Percentiles rank a stretch among this genome's conserved stretches.
phyloP scores from a whole-genome alignment of 768 basidiomycete species.

The Lanmaoa pseudosensibilis region DNA sequence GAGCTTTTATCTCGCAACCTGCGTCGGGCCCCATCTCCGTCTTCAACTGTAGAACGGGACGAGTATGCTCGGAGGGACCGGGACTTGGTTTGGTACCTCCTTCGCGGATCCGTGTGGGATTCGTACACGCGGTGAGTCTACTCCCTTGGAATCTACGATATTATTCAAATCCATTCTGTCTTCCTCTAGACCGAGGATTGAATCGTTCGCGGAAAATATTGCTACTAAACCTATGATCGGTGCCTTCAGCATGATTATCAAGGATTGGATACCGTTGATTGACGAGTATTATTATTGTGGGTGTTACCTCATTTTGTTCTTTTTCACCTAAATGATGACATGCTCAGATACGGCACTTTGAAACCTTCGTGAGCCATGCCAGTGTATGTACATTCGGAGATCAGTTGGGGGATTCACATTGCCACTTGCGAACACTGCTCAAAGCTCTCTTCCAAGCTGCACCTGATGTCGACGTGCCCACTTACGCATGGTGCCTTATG shows the following conservation, averaged over 20 bases:
- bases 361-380: constrained; percentile 12
- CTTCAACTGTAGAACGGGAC: constrained; percentile 62
- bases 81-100: constrained; percentile 79
- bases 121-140: constrained; percentile 63
- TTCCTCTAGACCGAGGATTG: constrained; percentile 69
- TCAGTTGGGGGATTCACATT: not conserved
- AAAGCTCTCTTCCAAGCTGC: not conserved
- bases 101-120: constrained; percentile 86
- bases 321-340: constrained; percentile 1
- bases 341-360: constrained; percentile 46
- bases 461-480: not conserved
- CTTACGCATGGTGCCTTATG: not conserved
- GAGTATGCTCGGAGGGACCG: constrained; percentile 84
- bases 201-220: constrained; percentile 56
- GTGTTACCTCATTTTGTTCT: constrained; percentile 26
- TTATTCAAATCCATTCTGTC: not conserved
- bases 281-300: constrained; percentile 90
- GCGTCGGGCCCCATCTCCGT: constrained; percentile 63
- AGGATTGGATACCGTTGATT: constrained; percentile 87
- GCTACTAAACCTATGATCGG: constrained; percentile 62
- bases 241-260: constrained; percentile 66
- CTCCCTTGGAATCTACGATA: not conserved
- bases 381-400: constrained; percentile 3
- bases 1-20: constrained; percentile 75
- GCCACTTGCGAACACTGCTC: not conserved